Conservation (phyloP, 495 filamentous ascomycete species). For the Lophiostoma macrostomum region DNA sequence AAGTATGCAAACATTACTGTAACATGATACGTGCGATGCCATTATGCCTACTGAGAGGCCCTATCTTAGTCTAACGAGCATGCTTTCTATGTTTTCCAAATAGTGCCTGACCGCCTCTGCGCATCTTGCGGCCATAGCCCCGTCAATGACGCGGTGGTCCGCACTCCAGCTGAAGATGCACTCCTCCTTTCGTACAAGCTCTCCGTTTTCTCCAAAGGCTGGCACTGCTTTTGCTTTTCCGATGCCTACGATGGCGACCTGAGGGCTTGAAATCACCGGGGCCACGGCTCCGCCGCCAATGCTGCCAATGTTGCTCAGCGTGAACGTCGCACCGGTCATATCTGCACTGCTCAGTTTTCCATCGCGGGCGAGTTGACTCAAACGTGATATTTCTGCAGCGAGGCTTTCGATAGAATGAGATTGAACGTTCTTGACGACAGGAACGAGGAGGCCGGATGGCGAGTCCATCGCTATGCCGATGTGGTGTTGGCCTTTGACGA, state of each 20-base stretch:
- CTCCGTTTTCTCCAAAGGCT: conserved; percentile 56
- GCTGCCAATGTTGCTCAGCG: conserved; percentile 94
- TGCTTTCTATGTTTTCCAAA: conserved; percentile 78
- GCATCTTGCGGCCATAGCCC: conserved; percentile 87
- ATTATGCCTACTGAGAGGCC: neutral
- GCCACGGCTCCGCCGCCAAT: conserved; percentile 90
- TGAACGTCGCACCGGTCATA: conserved; percentile 84
- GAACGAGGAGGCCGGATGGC: conserved; percentile 82
- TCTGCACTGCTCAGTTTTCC: conserved; percentile 76
- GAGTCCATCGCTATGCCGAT: conserved; percentile 97
- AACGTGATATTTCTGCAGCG: conserved; percentile 68
- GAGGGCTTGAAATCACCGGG: conserved; percentile 82
- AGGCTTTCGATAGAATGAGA: conserved; percentile 70
- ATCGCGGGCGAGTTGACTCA: conserved; percentile 65
- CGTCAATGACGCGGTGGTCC: conserved; percentile 92
- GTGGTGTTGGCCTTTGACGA: conserved; percentile 81
- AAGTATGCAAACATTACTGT: neutral
- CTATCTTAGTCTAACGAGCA: conserved; percentile 55
- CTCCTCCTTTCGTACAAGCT: conserved; percentile 61
- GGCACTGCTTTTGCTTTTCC: conserved; percentile 73
- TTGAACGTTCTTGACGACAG: conserved; percentile 86
- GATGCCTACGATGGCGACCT: conserved; percentile 90
- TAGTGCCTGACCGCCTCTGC: conserved; percentile 72
- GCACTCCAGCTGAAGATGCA: conserved; percentile 95
- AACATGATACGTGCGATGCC: neutral